phyloP scores from a whole-genome alignment of 2,329 filamentous ascomycete genomes.

The Aspergillus sp. region DNA sequence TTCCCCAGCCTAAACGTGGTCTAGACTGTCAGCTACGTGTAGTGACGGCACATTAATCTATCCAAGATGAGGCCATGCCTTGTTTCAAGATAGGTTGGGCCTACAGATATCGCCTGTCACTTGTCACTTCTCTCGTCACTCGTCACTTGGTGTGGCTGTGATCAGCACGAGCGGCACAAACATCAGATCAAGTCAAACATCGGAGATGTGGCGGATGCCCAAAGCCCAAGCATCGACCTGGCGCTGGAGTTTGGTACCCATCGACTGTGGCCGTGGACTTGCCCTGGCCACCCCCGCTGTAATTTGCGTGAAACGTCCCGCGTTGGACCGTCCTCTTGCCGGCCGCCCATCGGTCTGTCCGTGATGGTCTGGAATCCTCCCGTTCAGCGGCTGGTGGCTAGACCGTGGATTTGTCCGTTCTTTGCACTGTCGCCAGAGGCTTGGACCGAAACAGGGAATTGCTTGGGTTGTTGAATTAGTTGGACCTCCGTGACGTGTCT shows the following conservation, averaged over 20 bases:
- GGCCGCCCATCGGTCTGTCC: conserved; percentile 3
- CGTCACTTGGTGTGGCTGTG: not conserved
- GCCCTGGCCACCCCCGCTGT: too few species aligned
- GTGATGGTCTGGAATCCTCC: not conserved
- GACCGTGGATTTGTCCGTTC: not conserved
- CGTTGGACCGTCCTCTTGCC: conserved; percentile 7
- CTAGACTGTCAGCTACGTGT: not conserved
- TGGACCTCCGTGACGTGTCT: too few species aligned
- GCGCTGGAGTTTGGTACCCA: too few species aligned
- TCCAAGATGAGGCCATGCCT: not conserved
- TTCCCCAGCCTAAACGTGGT: not conserved
- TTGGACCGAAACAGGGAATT: not conserved
- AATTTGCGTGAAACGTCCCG: conserved; percentile 18
- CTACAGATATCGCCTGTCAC: too few species aligned
- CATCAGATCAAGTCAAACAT: too few species aligned
- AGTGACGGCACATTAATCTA: not conserved
- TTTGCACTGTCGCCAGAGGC: not conserved
- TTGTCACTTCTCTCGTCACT: not conserved
- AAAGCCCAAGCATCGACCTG: too few species aligned
- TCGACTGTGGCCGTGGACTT: too few species aligned
- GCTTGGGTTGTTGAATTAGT: too few species aligned
- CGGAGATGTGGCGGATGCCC: too few species aligned
- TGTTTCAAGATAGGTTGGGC: too few species aligned
- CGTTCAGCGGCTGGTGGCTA: not conserved
- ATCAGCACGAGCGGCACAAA: too few species aligned